These are phyloP conservation scores for Scedosporium dehoogii DNA, from an alignment of 2,329 filamentous ascomycete species.

Conservation along the genomic window DNA sequence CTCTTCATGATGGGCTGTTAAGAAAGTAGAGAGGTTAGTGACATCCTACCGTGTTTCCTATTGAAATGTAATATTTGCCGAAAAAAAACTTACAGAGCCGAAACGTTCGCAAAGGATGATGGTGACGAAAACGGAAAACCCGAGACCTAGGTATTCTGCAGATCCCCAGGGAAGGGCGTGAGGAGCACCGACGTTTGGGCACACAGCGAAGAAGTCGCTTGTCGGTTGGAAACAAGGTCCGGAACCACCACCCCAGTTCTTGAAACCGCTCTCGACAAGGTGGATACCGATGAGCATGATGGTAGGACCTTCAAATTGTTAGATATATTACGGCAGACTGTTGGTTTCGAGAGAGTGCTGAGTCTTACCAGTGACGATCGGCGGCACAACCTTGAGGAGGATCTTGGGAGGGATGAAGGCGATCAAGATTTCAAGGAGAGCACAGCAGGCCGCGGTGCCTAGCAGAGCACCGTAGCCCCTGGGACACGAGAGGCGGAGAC, in stretches of 20 bases:
- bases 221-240: constrained; percentile 44
- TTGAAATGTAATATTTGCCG: neutral
- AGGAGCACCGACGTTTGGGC: constrained; percentile 58
- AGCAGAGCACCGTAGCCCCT: constrained; percentile 64
- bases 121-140: constrained; percentile 69
- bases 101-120: constrained; percentile 76
- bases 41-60: neutral
- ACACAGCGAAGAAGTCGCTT: constrained; percentile 49
- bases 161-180: constrained; percentile 69
- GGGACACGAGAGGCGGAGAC: constrained; percentile 62
- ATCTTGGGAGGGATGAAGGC: constrained; percentile 62
- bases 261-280: constrained; percentile 61
- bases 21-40: neutral
- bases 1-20: constrained; percentile 67
- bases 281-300: constrained; percentile 63
- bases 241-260: constrained; percentile 69
- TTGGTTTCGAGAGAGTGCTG: neutral
- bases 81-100: constrained; percentile 40
- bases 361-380: constrained; percentile 49
- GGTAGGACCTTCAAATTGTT: constrained; percentile 46
- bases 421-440: constrained; percentile 61
- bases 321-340: neutral
- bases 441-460: constrained; percentile 57
- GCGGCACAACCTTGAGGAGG: constrained; percentile 67
- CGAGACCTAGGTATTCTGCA: constrained; percentile 67